Evolutionary conservation across 495 filamentous ascomycete genomes (phyloP).

Genomic region (Aspergillus egyptiacus): DNA sequence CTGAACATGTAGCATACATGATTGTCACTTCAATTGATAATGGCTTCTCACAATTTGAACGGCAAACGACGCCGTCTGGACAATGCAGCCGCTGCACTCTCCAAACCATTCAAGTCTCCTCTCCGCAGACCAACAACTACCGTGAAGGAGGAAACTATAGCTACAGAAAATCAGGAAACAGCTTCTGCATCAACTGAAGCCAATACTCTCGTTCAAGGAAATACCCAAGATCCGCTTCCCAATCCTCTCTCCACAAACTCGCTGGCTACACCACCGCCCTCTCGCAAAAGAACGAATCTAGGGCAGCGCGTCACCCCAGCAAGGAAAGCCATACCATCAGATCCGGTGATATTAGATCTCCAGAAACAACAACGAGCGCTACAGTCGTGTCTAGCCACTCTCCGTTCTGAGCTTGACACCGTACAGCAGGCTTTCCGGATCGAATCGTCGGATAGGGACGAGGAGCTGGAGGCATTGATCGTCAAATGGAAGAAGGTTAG

Average conservation of each 20-base stretch:
- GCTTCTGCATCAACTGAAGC: not conserved
- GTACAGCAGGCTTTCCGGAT: slow-evolving; percentile 46
- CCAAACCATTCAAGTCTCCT: slow-evolving; percentile 65
- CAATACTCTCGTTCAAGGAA: not conserved
- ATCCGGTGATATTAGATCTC: slow-evolving; percentile 17
- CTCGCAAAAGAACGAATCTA: slow-evolving; percentile 12
- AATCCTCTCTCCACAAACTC: slow-evolving; percentile 1
- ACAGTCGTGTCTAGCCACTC: slow-evolving; percentile 26
- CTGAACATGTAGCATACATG: too few relatives aligned
- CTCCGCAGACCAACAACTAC: slow-evolving; percentile 35
- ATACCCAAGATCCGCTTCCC: not conserved
- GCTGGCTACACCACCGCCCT: slow-evolving; percentile 1
- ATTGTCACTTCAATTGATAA: slow-evolving; percentile 1
- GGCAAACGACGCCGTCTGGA: slow-evolving; percentile 55
- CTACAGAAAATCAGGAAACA: slow-evolving; percentile 5
- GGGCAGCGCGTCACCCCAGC: slow-evolving; percentile 4
- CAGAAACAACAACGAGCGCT: slow-evolving; percentile 23
- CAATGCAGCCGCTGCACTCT: slow-evolving; percentile 43
- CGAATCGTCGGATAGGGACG: slow-evolving; percentile 39
- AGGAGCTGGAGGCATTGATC: slow-evolving; percentile 44
- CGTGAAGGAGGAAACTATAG: slow-evolving; percentile 8
- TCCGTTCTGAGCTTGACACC: slow-evolving; percentile 40
- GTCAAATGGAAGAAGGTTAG: slow-evolving; percentile 43
- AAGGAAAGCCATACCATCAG: slow-evolving; percentile 10
- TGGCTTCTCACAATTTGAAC: slow-evolving; percentile 18